A percentile compares a stretch with the other conserved stretches of the same genome.
Conservation (phyloP, 2,329 filamentous ascomycete genomes). For the Myriangium duriaei region DNA sequence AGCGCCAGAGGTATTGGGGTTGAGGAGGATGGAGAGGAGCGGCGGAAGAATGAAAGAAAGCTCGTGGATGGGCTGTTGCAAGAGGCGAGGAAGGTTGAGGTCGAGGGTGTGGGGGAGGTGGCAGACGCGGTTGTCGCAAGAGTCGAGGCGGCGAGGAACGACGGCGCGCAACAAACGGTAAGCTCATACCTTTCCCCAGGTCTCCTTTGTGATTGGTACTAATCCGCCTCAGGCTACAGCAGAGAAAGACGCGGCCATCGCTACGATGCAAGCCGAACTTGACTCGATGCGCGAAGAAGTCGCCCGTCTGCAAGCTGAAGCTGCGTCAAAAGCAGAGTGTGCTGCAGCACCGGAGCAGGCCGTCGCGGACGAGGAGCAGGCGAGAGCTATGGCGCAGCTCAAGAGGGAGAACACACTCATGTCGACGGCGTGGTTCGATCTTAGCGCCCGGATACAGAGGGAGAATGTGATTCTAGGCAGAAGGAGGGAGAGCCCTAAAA, state of each 20-base stretch:
- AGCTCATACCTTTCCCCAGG: no score
- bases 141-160: conserved; percentile 12
- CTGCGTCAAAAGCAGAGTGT: conserved; percentile 2
- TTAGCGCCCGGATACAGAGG: conserved; percentile 65
- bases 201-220: no score
- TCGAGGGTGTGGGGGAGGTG: conserved; percentile 10
- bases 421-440: conserved; percentile 74
- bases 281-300: conserved; percentile 1
- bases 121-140: conserved; percentile 11
- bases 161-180: no score
- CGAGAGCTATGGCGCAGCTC: conserved; percentile 50
- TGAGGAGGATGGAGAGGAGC: conserved; percentile 13
- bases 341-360: not conserved
- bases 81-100: conserved; percentile 11
- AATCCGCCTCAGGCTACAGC: not conserved
- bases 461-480: conserved; percentile 70
- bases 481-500: conserved; percentile 60
- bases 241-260: not conserved
- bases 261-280: not conserved
- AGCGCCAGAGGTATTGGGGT: conserved; percentile 10
- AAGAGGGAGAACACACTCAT: conserved; percentile 69
- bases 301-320: conserved; percentile 10
- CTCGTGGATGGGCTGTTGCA: conserved; percentile 14
- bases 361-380: not conserved
- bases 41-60: conserved; percentile 14